Evolutionary conservation across 441 rosid species (phyloP).

Genomic region (Pelargonium australe): DNA sequence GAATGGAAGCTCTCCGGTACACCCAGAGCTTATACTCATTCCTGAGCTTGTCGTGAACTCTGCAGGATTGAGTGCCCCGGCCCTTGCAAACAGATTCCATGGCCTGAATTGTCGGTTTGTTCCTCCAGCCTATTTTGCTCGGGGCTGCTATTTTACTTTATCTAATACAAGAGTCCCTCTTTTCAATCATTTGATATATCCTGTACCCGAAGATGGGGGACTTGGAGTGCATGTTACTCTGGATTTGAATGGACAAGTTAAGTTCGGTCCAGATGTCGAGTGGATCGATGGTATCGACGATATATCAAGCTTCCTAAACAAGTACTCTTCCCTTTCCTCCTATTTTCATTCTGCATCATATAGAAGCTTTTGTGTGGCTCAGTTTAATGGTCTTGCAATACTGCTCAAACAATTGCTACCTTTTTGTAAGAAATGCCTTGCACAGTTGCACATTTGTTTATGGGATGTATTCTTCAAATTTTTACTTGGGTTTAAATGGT

Average conservation of each 20-base stretch:
- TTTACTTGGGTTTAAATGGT: no score
- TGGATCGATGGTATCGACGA: slow-evolving; percentile 63
- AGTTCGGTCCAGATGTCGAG: slow-evolving; percentile 93
- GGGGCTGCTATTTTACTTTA: slow-evolving; percentile 75
- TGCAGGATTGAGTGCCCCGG: slow-evolving; percentile 69
- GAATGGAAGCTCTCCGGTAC: slow-evolving; percentile 27
- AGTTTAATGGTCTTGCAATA: no score
- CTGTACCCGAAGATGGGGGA: slow-evolving; percentile 86
- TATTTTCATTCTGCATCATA: background rate
- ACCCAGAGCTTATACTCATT: slow-evolving; percentile 49
- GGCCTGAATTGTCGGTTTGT: slow-evolving; percentile 37
- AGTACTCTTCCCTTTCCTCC: slow-evolving; percentile 28
- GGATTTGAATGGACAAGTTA: slow-evolving; percentile 75
- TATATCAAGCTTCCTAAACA: slow-evolving; percentile 62
- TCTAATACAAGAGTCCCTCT: slow-evolving; percentile 43
- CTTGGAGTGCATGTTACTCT: slow-evolving; percentile 84
- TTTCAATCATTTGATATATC: slow-evolving; percentile 67
- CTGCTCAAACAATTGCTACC: no score
- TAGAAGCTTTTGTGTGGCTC: no score
- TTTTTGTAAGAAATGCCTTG: no score
- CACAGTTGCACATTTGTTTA: no score
- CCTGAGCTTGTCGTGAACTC: slow-evolving; percentile 71
- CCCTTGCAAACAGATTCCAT: slow-evolving; percentile 54
- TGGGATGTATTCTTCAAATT: no score
- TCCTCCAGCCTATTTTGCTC: slow-evolving; percentile 63